These are phyloP conservation scores for Sinapis alba DNA, from an alignment of 441 rosid species.

Conservation along the genomic window DNA sequence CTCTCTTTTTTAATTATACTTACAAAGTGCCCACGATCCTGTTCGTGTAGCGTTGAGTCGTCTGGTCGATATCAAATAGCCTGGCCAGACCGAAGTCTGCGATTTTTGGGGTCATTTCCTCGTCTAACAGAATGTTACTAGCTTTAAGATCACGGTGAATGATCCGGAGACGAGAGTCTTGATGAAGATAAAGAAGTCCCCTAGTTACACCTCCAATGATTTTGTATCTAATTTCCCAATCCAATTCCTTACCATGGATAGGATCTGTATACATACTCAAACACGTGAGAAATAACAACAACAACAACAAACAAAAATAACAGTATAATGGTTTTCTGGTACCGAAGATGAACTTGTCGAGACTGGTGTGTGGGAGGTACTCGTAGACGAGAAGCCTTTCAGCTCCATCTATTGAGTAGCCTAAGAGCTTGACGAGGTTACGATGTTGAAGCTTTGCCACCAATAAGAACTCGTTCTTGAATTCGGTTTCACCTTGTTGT, in stretches of 20 bases:
- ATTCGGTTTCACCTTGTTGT: constrained; percentile 47
- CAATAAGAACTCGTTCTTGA: constrained; percentile 49
- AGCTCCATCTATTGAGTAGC: constrained; percentile 41
- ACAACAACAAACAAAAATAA: background rate
- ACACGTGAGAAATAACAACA: constrained; percentile 16
- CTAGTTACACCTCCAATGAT: constrained; percentile 52
- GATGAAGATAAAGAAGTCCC: constrained; percentile 55
- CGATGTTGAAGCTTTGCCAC: constrained; percentile 51
- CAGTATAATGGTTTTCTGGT: background rate
- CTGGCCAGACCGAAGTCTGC: constrained; percentile 54
- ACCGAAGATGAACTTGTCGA: constrained; percentile 55
- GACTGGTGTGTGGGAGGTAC: constrained; percentile 50
- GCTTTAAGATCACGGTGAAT: constrained; percentile 53
- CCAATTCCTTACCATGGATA: constrained; percentile 31
- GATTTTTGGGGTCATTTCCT: constrained; percentile 46
- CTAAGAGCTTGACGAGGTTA: constrained; percentile 52
- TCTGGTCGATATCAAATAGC: constrained; percentile 40
- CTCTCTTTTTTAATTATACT: constrained; percentile 23
- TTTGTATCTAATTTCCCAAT: constrained; percentile 48
- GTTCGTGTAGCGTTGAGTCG: constrained; percentile 39
- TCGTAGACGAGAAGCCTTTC: constrained; percentile 60
- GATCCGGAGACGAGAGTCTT: constrained; percentile 48
- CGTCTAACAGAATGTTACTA: constrained; percentile 46
- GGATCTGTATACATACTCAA: constrained; percentile 38
- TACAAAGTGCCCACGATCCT: constrained; percentile 54